Evolutionary conservation across 1,284 basidiomycete species (phyloP), one percentile per base, ranked within the genome.

Genomic region (Exsudoporus floridanus): DNA sequence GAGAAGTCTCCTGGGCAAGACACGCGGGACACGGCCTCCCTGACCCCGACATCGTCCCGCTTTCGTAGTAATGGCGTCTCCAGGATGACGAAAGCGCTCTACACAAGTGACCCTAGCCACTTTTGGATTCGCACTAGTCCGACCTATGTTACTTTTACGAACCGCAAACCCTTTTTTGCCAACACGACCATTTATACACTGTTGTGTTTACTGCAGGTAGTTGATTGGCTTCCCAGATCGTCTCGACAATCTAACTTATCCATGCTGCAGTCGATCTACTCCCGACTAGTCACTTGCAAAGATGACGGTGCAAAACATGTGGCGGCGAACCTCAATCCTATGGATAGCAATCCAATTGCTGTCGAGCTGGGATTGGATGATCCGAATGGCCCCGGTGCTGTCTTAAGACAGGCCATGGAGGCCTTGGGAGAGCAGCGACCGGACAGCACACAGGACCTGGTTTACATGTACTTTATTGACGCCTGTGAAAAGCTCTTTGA

Each of bases 401-500:
- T 90, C 12, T 77, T 90, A 5, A 75, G 77, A 35, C 85, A 88
- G 62, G 80, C 83, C 8, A 77, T 81, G 61, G 82, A 82, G 51
- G 77, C 77, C 18, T 61, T 86, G 41, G 66, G 66, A 52, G 53
- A 60, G 34, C 58, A 64, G 33, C 59, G 56, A 46, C 59, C 73
- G 19, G 62, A 63, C 48, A 73, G 73, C 35, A 73, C 73, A 33
- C 67, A 73, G 28, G 84, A 86, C 58, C 77, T 87, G 69, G 86
- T 93, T 58, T 98, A 98, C 73, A 79, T 86, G 72, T 94, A 95
- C 64, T 79, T 97, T 42, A 77, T 98, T 40, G 92, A 90, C 56
- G 87, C 93, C n/a, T 92, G 90, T 68, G 94, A 97, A 73, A 92
- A 92, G 75, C 72, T 97, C 45, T 98, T 98, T 65, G 92, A 94